phyloP scores from a whole-genome alignment of 2,329 filamentous ascomycete species.

The Aspergillus glaucus region DNA sequence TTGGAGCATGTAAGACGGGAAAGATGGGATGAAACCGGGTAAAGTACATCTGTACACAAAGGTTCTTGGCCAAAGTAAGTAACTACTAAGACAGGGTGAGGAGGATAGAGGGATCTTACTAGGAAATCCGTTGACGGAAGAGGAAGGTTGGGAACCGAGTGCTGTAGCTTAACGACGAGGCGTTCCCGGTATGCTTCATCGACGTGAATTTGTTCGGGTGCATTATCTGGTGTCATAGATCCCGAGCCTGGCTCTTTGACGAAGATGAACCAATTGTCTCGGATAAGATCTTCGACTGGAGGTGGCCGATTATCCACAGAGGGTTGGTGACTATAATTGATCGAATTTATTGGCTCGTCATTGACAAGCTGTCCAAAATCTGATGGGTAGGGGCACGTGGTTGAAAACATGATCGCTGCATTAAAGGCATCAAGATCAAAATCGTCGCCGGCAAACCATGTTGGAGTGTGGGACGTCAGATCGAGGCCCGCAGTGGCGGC shows the following conservation, averaged over 20 bases:
- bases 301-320: too few species aligned
- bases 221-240: conserved; percentile 12
- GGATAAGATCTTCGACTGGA: conserved; percentile 7
- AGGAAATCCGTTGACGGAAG: conserved; percentile 13
- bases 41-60: conserved; percentile 20
- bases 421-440: conserved; percentile 18
- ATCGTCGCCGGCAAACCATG: conserved; percentile 16
- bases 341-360: background rate
- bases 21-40: conserved; percentile 16
- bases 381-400: conserved; percentile 5
- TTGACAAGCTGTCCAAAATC: background rate
- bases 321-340: background rate
- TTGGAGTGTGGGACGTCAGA: conserved; percentile 6
- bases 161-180: conserved; percentile 8
- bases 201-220: conserved; percentile 8
- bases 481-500: conserved; percentile 4
- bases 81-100: background rate
- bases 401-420: conserved; percentile 5
- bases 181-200: conserved; percentile 13
- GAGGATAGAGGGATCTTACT: conserved; percentile 3
- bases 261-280: conserved; percentile 13
- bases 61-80: conserved; percentile 8
- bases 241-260: conserved; percentile 16
- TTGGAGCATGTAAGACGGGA: conserved; percentile 18
- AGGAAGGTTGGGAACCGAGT: conserved; percentile 7